Percentiles rank a stretch among this genome's conserved stretches.
Conservation (phyloP, 2,329 filamentous ascomycete species). For the Pestalotiopsis sp. region DNA sequence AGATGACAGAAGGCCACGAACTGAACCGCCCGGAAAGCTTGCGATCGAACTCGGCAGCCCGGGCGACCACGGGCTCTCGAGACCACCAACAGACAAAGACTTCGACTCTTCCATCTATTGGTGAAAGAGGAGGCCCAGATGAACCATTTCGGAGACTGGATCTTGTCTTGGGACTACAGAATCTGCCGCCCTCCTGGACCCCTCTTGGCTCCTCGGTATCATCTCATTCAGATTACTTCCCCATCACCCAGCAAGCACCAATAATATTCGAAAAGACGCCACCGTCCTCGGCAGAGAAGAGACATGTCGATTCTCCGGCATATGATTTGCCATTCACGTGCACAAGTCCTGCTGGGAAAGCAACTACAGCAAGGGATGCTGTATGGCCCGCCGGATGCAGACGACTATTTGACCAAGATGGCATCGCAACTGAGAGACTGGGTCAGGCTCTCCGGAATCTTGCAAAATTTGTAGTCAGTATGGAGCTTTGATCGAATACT, state of each 20-base stretch:
- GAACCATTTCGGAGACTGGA: not conserved
- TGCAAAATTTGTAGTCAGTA: slow-evolving; percentile 70
- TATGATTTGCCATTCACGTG: not conserved
- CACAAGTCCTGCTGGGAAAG: not conserved
- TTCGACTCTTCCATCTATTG: not conserved
- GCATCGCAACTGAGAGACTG: slow-evolving; percentile 68
- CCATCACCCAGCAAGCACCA: not conserved
- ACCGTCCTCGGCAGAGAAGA: not conserved
- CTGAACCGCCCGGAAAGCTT: not conserved
- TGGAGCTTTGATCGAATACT: not conserved
- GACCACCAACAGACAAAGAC: not conserved
- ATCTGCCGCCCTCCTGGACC: not conserved
- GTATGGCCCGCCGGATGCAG: slow-evolving; percentile 61
- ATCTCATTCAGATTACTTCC: not conserved
- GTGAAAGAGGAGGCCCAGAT: not conserved
- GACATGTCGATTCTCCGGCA: not conserved
- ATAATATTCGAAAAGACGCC: not conserved
- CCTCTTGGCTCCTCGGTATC: not conserved
- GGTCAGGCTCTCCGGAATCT: slow-evolving; percentile 74
- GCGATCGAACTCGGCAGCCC: not conserved
- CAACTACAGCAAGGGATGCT: not conserved
- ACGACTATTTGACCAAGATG: slow-evolving; percentile 69
- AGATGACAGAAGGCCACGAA: not conserved
- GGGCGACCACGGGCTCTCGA: not conserved
- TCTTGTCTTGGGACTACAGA: not conserved